phyloP scores from a whole-genome alignment of 2,329 filamentous ascomycete species.

The Berkeleyomyces basicola region DNA sequence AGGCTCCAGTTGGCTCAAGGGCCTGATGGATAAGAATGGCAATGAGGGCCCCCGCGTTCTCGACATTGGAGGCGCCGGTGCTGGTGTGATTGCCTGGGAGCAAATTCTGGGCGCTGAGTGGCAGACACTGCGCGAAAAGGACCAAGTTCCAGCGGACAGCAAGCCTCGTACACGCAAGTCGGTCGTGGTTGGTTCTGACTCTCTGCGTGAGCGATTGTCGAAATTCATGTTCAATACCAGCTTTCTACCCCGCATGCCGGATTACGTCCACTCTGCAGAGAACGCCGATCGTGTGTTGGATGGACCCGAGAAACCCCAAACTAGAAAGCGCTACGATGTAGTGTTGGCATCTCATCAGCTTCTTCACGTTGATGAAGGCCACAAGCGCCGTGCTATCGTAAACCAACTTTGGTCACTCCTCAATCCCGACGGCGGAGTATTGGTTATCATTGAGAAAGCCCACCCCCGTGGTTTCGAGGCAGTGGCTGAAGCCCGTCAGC shows the following conservation, averaged over 20 bases:
- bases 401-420: constrained; percentile 83
- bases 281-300: constrained; percentile 43
- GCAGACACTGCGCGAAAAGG: constrained; percentile 45
- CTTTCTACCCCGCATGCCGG: constrained; percentile 80
- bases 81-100: constrained; percentile 57
- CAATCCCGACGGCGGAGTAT: constrained; percentile 66
- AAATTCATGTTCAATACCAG: constrained; percentile 72
- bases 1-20: constrained; percentile 52
- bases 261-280: constrained; percentile 54
- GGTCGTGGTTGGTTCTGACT: constrained; percentile 60
- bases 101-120: constrained; percentile 70
- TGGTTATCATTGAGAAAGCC: constrained; percentile 82
- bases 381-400: constrained; percentile 59
- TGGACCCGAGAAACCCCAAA: constrained; percentile 34
- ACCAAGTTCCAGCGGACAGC: constrained; percentile 20
- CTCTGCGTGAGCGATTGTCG: constrained; percentile 59
- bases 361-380: constrained; percentile 58
- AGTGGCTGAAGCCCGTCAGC: constrained; percentile 66
- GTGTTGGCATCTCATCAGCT: constrained; percentile 80
- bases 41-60: constrained; percentile 45
- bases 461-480: constrained; percentile 84
- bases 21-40: constrained; percentile 41
- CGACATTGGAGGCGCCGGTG: constrained; percentile 59
- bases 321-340: constrained; percentile 69
- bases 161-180: constrained; percentile 54